A percentile compares a stretch with the other conserved stretches of the same genome.
These are phyloP conservation scores for Tanozyma kutaoensis DNA, from an alignment of 805 yeast genomes.

Conservation along the genomic window DNA sequence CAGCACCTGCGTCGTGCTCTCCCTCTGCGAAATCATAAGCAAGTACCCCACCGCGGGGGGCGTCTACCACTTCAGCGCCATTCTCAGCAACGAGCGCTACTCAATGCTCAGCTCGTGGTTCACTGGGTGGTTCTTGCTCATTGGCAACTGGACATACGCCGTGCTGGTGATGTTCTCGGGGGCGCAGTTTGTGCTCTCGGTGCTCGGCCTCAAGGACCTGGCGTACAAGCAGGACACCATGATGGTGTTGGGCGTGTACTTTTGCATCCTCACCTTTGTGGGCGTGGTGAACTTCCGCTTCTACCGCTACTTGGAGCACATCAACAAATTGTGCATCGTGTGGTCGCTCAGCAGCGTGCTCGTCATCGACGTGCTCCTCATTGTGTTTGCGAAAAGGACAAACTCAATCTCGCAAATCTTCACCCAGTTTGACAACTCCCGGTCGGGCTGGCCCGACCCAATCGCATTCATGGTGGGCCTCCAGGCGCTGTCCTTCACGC, in stretches of 20 bases:
- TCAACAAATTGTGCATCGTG: slow-evolving; percentile 55
- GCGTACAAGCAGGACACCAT: slow-evolving; percentile 45
- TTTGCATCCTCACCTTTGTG: slow-evolving; percentile 40
- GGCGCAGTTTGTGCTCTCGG: slow-evolving; percentile 55
- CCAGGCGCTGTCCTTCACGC: slow-evolving; percentile 65
- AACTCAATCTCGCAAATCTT: slow-evolving; percentile 47
- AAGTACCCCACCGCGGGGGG: slow-evolving; percentile 70
- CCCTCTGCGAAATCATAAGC: slow-evolving; percentile 66
- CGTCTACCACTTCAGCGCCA: slow-evolving; percentile 66
- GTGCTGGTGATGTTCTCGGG: slow-evolving; percentile 66
- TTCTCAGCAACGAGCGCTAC: slow-evolving; percentile 45
- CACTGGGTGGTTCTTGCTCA: slow-evolving; percentile 62
- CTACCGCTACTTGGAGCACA: slow-evolving; percentile 44
- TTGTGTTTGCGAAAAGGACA: slow-evolving; percentile 44
- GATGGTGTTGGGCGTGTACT: slow-evolving; percentile 44
- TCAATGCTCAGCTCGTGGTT: slow-evolving; percentile 58
- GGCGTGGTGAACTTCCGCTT: slow-evolving; percentile 52
- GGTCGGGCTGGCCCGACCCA: slow-evolving; percentile 53
- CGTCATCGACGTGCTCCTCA: slow-evolving; percentile 48
- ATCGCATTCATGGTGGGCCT: slow-evolving; percentile 67
- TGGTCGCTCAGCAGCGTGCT: slow-evolving; percentile 67
- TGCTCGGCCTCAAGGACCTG: slow-evolving; percentile 47
- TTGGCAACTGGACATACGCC: slow-evolving; percentile 72
- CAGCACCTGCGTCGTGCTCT: slow-evolving; percentile 51
- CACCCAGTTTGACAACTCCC: slow-evolving; percentile 53